These are phyloP conservation scores for Stramenopiles sp. DNA, from an alignment of 352 stramenopile species.

Conservation along the genomic window DNA sequence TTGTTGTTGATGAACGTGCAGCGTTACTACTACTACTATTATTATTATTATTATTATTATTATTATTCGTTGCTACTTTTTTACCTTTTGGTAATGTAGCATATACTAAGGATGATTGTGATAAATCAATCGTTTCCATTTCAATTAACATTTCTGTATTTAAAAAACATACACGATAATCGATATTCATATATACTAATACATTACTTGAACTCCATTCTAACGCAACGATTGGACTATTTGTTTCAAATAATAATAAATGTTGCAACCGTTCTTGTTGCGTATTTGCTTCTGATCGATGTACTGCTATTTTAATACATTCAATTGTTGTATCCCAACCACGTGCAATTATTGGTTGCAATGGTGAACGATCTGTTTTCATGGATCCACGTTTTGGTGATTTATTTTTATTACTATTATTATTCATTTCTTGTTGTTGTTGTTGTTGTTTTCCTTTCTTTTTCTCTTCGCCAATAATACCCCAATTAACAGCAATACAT, in stretches of 20 bases:
- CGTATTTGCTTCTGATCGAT: slow-evolving; percentile 7
- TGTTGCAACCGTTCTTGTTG: slow-evolving; percentile 9
- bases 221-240: slow-evolving; percentile 9
- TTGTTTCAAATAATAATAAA: slow-evolving; percentile 12
- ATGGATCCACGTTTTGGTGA: slow-evolving; percentile 9
- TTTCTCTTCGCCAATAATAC: slow-evolving; percentile 10
- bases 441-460: slow-evolving; percentile 8
- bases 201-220: slow-evolving; percentile 8
- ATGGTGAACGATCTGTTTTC: slow-evolving; percentile 9
- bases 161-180: slow-evolving; percentile 11
- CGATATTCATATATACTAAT: slow-evolving; percentile 11
- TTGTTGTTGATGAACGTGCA: not conserved
- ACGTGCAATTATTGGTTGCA: slow-evolving; percentile 9
- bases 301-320: slow-evolving; percentile 11
- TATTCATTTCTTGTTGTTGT: slow-evolving; percentile 11
- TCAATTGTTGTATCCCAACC: slow-evolving; percentile 10
- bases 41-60: slow-evolving; percentile 11
- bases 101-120: slow-evolving; percentile 11
- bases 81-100: slow-evolving; percentile 6
- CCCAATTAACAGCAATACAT: slow-evolving; percentile 10
- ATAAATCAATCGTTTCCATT: slow-evolving; percentile 11
- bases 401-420: slow-evolving; percentile 12
- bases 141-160: slow-evolving; percentile 11
- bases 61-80: slow-evolving; percentile 10
- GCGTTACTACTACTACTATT: slow-evolving; percentile 9